Evolutionary conservation across 2,329 filamentous ascomycete species (phyloP).

Genomic region (Drechslerella dactyloides): DNA sequence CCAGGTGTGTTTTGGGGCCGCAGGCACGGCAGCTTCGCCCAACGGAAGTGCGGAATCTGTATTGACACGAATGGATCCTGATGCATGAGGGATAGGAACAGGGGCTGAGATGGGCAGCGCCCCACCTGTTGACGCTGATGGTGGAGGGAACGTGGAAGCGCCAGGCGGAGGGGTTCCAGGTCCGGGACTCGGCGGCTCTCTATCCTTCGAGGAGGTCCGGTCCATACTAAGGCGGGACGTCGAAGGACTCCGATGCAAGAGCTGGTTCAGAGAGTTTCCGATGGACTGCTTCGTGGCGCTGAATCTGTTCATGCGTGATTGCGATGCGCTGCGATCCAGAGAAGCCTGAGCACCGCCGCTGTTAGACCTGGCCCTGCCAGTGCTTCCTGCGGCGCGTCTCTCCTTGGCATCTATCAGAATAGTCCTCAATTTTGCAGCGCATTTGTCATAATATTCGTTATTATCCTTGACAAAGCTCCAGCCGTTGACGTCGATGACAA

Average conservation of each 20-base stretch:
- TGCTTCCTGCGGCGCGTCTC: slow-evolving; percentile 55
- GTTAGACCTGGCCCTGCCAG: slow-evolving; percentile 65
- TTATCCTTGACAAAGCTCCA: slow-evolving; percentile 99
- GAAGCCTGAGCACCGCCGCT: slow-evolving; percentile 54
- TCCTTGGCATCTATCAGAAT: slow-evolving; percentile 74
- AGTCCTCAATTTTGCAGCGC: slow-evolving; percentile 80
- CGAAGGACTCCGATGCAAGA: slow-evolving; percentile 45
- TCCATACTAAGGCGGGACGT: slow-evolving; percentile 49
- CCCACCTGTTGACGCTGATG: slow-evolving; percentile 58
- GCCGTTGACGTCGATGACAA: slow-evolving; percentile 97
- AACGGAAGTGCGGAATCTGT: slow-evolving; percentile 52
- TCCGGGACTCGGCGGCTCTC: slow-evolving; percentile 49
- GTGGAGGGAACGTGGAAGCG: slow-evolving; percentile 53
- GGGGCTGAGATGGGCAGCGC: slow-evolving; percentile 59
- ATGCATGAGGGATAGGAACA: slow-evolving; percentile 56
- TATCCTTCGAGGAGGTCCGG: slow-evolving; percentile 51
- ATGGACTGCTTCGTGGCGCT: slow-evolving; percentile 46
- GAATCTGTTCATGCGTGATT: slow-evolving; percentile 48
- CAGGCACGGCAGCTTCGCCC: slow-evolving; percentile 67
- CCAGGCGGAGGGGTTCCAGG: slow-evolving; percentile 28
- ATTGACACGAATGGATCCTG: slow-evolving; percentile 51
- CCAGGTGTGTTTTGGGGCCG: slow-evolving; percentile 88
- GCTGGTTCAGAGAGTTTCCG: slow-evolving; percentile 43
- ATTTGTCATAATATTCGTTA: slow-evolving; percentile 95
- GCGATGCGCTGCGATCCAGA: slow-evolving; percentile 55